Evolutionary conservation across 345 rosid species (phyloP).

Genomic region (Arabidopsis arenosa): DNA sequence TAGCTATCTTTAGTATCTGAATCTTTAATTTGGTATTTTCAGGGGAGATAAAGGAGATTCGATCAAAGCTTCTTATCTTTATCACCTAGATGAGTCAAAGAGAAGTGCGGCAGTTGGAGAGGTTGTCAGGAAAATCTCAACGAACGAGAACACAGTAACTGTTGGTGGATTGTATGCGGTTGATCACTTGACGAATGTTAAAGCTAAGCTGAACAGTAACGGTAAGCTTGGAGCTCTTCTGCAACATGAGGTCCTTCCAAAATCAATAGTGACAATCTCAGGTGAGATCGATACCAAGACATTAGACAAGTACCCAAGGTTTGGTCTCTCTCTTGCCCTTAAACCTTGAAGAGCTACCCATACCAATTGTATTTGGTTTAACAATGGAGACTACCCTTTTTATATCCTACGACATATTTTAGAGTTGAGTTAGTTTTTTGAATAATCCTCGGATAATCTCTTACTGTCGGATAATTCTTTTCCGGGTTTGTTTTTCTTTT

Average conservation of each 20-base stretch:
- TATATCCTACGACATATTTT: not conserved
- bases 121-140: slow-evolving; percentile 58
- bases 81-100: slow-evolving; percentile 50
- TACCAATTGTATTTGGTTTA: not conserved
- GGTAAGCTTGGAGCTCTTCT: slow-evolving; percentile 62
- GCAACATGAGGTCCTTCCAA: slow-evolving; percentile 58
- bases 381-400: not conserved
- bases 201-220: slow-evolving; percentile 72
- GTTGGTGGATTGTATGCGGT: slow-evolving; percentile 63
- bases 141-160: slow-evolving; percentile 66
- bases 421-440: not conserved
- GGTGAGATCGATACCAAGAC: slow-evolving; percentile 63
- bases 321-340: slow-evolving; percentile 61
- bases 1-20: not conserved
- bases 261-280: slow-evolving; percentile 58
- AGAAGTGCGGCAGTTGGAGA: slow-evolving; percentile 59
- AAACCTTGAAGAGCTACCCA: slow-evolving; percentile 44
- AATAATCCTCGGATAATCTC: not conserved
- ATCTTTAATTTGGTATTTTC: not conserved
- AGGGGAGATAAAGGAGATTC: slow-evolving; percentile 77
- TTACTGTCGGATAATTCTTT: not conserved
- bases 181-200: slow-evolving; percentile 57
- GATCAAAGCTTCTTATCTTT: slow-evolving; percentile 57
- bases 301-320: slow-evolving; percentile 58
- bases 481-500: not conserved